phyloP scores from a whole-genome alignment of 75 land plant species.

The Cryptomeria japonica region DNA sequence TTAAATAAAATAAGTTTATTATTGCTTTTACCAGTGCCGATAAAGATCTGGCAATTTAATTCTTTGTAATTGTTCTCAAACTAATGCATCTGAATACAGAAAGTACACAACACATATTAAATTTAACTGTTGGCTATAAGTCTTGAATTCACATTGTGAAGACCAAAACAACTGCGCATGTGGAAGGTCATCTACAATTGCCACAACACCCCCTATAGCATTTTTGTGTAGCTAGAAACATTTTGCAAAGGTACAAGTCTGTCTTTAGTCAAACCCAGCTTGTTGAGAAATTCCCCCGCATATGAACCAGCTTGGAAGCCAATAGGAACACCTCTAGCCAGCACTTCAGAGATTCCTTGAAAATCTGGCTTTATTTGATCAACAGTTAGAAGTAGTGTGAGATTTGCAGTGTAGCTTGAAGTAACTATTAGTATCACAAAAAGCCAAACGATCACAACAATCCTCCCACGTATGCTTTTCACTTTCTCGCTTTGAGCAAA shows the following conservation, averaged over 20 bases:
- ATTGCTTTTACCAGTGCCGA: too few species aligned
- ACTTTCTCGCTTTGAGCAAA: constrained; percentile 26
- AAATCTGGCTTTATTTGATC: constrained; percentile 13
- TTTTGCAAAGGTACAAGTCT: constrained; percentile 14
- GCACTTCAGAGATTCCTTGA: constrained; percentile 8
- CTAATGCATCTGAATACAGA: too few species aligned
- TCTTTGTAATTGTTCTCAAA: too few species aligned
- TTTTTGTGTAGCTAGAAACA: constrained; percentile 3
- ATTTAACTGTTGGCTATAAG: too few species aligned
- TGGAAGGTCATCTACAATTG: too few species aligned
- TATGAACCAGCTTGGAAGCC: constrained; percentile 26
- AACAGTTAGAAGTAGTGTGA: constrained; percentile 17
- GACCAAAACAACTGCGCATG: too few species aligned
- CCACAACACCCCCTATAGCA: too few species aligned
- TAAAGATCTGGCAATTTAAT: too few species aligned
- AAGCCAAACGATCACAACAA: constrained; percentile 22
- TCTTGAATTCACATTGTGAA: too few species aligned
- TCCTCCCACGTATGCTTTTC: constrained; percentile 23
- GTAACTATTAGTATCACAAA: constrained; percentile 23
- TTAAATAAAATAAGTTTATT: too few species aligned
- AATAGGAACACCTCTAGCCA: constrained; percentile 11
- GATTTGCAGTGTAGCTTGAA: constrained; percentile 23
- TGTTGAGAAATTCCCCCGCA: constrained; percentile 15
- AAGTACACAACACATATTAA: too few species aligned
- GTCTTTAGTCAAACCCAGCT: constrained; percentile 12